Evolutionary conservation across 1,284 basidiomycete species (phyloP), one percentile per base, ranked within the genome.

Genomic region (Trichosporon faecale): DNA sequence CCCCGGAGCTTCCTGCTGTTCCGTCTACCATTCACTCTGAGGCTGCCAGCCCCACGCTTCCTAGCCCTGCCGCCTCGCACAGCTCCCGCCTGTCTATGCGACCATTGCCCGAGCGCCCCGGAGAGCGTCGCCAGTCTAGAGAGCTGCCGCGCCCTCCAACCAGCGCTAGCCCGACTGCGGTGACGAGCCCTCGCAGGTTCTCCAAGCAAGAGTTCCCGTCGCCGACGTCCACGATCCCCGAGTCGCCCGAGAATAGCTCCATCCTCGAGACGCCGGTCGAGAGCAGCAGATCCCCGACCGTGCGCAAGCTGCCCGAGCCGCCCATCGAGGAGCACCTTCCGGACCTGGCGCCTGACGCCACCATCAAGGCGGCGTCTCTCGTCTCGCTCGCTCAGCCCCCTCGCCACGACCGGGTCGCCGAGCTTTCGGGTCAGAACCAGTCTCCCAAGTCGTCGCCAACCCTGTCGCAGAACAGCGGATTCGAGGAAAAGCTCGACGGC

Each of bases 381-480:
- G 57, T 29, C 3, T 61, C 66, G 5, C 66, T 70, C 14, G 61
- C 65, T 12, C 35, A 57, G 33, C 49, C 49, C 16, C 23, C 60
- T 27, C 65, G 69, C 4, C 69, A 70, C 49, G 69, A 66, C n/a
- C 60, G 69, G 3, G 61, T 70, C 49, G 64, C 65, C 6, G 65
- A 66, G 35, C 60, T 69, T 44, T 52, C 52, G 1, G 65, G 29
- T 7, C 37, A 65, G n/a, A 14, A 21, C 14, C 63, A 25, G 23
- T 44, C 35, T 8, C 63, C 63, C 21, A 27, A 64, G 35, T 14
- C 2, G 5, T 40, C 52, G 44, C 40, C 35, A 18, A 40, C 35
- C 8, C 68, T 31, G 25, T 35, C 37, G 21, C 35, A 18, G 27
- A 29, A 3, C 27, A 55, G 21, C 29, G 29, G 29, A 8, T n/a